Evolutionary conservation across 2,329 filamentous ascomycete genomes (phyloP).

Genomic region (Cryoendolithus antarcticus): DNA sequence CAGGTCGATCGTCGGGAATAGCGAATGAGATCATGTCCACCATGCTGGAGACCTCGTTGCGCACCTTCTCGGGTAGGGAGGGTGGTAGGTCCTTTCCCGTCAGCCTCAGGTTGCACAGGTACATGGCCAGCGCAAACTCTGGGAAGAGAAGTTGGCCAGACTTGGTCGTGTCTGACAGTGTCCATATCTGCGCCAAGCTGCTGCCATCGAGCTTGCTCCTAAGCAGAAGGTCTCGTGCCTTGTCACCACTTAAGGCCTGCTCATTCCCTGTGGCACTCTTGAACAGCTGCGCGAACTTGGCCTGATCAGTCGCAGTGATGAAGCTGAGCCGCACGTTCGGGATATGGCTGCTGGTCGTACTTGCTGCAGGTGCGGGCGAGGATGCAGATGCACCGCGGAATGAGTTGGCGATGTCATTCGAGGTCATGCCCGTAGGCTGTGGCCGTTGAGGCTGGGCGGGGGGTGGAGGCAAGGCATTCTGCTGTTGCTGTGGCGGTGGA

Average conservation of each 20-base stretch:
- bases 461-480: constrained; percentile 46
- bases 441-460: constrained; percentile 32
- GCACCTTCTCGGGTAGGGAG: constrained; percentile 67
- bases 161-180: constrained; percentile 86
- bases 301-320: constrained; percentile 86
- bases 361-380: constrained; percentile 43
- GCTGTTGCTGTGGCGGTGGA: constrained; percentile 34
- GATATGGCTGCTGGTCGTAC: constrained; percentile 59
- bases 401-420: constrained; percentile 51
- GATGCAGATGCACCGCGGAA: constrained; percentile 43
- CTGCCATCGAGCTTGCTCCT: constrained; percentile 80
- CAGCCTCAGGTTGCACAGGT: constrained; percentile 87
- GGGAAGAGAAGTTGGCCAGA: constrained; percentile 93
- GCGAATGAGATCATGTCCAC: constrained; percentile 98
- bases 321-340: constrained; percentile 91
- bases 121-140: constrained; percentile 96
- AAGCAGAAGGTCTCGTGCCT: constrained; percentile 77
- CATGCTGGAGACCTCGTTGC: constrained; percentile 98
- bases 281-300: constrained; percentile 95
- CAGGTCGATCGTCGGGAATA: constrained; percentile 54
- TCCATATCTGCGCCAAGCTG: constrained; percentile 88
- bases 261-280: constrained; percentile 82
- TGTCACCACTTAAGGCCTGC: constrained; percentile 79
- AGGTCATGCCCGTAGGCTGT: constrained; percentile 50
- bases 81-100: constrained; percentile 72